These are phyloP conservation scores for Neostapfia colusana DNA, from an alignment of 176 grass and related monocot genomes.

Conservation along the genomic window DNA sequence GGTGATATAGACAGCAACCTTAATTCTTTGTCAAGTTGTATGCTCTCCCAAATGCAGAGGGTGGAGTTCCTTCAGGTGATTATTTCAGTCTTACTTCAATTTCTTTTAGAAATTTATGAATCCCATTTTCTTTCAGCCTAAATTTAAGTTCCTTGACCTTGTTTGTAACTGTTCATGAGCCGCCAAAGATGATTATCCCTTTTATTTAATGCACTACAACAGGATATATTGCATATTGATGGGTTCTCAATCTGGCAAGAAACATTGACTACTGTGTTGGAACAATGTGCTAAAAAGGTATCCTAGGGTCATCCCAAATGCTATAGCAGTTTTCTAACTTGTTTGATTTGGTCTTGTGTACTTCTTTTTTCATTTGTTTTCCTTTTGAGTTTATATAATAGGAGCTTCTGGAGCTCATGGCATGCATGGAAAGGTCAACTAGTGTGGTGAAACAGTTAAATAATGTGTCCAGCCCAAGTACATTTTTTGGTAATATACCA, in stretches of 20 bases:
- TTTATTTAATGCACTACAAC: conserved; percentile 30
- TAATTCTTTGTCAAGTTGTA: conserved; percentile 50
- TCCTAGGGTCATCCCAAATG: conserved; percentile 7
- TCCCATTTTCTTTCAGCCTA: no score
- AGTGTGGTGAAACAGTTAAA: conserved; percentile 46
- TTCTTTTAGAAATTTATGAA: conserved; percentile 11
- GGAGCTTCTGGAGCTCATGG: conserved; percentile 52
- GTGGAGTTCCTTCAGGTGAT: conserved; percentile 64
- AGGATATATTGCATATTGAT: conserved; percentile 68
- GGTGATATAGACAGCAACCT: conserved; percentile 57
- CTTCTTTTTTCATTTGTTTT: background rate
- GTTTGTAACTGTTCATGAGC: conserved; percentile 6
- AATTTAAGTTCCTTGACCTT: background rate
- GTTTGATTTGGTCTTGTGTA: background rate
- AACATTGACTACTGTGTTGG: conserved; percentile 49
- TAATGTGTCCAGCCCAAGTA: conserved; percentile 32
- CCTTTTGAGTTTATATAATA: conserved; percentile 27
- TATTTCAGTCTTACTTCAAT: conserved; percentile 2
- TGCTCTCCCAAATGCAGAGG: conserved; percentile 52
- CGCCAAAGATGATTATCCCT: background rate
- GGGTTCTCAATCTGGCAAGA: conserved; percentile 64
- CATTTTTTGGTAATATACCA: conserved; percentile 59
- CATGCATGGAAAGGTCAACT: conserved; percentile 33
- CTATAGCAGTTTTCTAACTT: background rate
- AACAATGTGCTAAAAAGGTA: conserved; percentile 54